Conservation (phyloP, 371 early-diverging fungal species). For the Mortierella sp. region DNA sequence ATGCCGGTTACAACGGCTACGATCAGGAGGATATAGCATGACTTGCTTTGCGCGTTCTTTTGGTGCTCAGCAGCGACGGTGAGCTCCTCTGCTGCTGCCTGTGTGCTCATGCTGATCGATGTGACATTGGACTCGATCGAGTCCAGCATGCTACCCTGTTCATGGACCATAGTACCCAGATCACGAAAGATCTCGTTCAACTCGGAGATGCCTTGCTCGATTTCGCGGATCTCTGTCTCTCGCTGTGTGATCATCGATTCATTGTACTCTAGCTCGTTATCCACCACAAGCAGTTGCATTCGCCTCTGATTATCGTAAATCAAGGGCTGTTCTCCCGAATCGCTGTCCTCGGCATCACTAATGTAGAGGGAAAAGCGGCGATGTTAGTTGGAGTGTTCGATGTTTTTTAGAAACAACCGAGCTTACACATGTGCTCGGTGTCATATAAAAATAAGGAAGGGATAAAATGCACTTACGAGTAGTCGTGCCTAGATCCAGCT, state of each 20-base stretch:
- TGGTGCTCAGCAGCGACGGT: conserved; percentile 83
- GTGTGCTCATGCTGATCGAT: conserved; percentile 79
- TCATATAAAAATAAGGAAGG: not conserved
- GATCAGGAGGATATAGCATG: conserved; percentile 84
- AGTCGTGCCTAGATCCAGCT: conserved; percentile 17
- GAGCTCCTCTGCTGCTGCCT: conserved; percentile 86
- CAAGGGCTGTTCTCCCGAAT: conserved; percentile 61
- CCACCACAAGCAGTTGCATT: conserved; percentile 80
- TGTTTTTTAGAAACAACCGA: not conserved
- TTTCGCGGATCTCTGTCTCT: conserved; percentile 90
- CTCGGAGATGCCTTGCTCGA: conserved; percentile 93
- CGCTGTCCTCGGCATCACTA: conserved; percentile 55
- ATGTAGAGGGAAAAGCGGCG: not conserved
- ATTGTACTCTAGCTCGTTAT: conserved; percentile 93
- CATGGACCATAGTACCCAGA: conserved; percentile 93
- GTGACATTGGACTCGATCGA: conserved; percentile 90
- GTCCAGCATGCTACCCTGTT: conserved; percentile 90
- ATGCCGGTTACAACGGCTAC: conserved; percentile 72
- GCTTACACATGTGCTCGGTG: not conserved
- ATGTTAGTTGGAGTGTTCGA: not conserved
- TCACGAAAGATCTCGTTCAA: conserved; percentile 97
- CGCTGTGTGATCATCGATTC: conserved; percentile 92
- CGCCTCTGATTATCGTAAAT: conserved; percentile 70
- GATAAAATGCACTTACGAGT: conserved; percentile 16
- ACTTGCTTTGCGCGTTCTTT: conserved; percentile 78